Evolutionary conservation across 2,329 filamentous ascomycete genomes (phyloP), one percentile per base, ranked within the genome.

Genomic region (Trichoderma afroharzianum): DNA sequence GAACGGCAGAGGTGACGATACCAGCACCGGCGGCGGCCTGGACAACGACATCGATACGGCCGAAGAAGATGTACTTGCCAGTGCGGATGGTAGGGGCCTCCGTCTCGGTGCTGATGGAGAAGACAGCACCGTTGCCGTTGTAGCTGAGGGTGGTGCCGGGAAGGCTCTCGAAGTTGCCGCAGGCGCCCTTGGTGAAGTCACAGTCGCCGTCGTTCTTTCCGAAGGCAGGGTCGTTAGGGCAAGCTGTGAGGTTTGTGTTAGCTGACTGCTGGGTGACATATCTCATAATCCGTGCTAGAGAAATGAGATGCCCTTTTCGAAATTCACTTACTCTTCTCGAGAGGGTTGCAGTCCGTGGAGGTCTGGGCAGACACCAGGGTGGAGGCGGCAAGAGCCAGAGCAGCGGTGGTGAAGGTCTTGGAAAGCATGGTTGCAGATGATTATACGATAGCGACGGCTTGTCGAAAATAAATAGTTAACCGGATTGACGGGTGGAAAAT

Each of bases 61-160:
- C 96, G 81, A 97, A 98, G 93, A 98, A 98, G 81, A 99, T 93
- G 86, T 97, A 98, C 88, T 94, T 95, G 78, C 90, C 87, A 71
- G 88, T 88, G 77, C 86, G 87, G 81, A 97, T 93, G 39, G 92
- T 93, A 47, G 93, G 91, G 63, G 88, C 89, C 66, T 94, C 87
- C 14, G 80, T 85, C 74, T 89, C 87, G 64, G 88, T 84, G 43
- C 87, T 88, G 83, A 98, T 98, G 76, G 88, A 87, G 82, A 89
- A 89, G 74, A 83, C 80, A 73, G 87, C 87, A 74, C 88, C 88
- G 50, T 84, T 80, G 69, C 75, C 74, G 76, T 83, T 82, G 79
- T 88, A 88, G 36, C 76, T 78, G 67, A 90, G 75, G 30, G 74
- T 80, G 73, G 87, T 88, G 72, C 86, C 87, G 6, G 79, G 80